phyloP scores from a whole-genome alignment of 2,329 filamentous ascomycete species.

The Fusarium sp. region DNA sequence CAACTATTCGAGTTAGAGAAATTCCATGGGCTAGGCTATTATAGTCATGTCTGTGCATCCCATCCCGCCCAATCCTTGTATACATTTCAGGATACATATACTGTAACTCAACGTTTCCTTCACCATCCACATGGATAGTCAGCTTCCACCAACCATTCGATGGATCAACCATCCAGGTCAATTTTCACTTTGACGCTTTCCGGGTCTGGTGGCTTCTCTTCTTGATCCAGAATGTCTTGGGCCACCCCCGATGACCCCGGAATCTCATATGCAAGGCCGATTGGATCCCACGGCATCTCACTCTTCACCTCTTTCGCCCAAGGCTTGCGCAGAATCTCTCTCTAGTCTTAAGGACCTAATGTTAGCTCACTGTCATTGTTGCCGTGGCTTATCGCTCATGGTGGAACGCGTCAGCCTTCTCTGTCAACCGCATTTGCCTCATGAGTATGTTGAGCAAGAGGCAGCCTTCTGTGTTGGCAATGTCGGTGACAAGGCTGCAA shows the following conservation, averaged over 20 bases:
- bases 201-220: constrained; percentile 20
- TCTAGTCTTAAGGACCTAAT: not conserved
- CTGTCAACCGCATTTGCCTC: constrained; percentile 20
- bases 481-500: constrained; percentile 28
- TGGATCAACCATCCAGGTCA: constrained; percentile 28
- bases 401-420: constrained; percentile 40
- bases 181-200: constrained; percentile 7
- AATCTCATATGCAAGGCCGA: constrained; percentile 43
- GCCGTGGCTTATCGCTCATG: constrained; percentile 29
- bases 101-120: constrained; percentile 18
- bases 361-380: not conserved
- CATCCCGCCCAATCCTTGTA: constrained; percentile 12
- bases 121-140: constrained; percentile 18
- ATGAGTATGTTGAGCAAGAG: constrained; percentile 11
- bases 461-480: constrained; percentile 19
- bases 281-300: constrained; percentile 40
- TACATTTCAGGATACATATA: not conserved
- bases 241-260: constrained; percentile 35
- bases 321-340: constrained; percentile 20
- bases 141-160: constrained; percentile 37
- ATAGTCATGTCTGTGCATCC: constrained; percentile 1
- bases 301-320: constrained; percentile 19
- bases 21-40: not conserved
- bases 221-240: constrained; percentile 34
- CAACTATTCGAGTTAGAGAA: not conserved